Base-by-base conservation (phyloP, 2,329 filamentous ascomycete genomes). In the Sclerotinia spermophila region DNA sequence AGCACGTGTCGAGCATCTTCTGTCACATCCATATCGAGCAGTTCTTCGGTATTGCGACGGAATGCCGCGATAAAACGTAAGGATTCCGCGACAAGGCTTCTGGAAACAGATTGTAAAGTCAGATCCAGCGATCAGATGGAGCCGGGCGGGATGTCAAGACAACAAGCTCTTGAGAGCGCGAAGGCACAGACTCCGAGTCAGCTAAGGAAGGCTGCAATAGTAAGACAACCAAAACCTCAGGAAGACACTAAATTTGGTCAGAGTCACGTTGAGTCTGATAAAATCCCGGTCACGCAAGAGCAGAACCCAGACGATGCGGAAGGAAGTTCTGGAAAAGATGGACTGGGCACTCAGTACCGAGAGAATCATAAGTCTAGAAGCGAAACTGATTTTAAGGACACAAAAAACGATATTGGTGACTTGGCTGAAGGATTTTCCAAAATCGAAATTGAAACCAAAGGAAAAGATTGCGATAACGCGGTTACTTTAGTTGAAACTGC, bases 131-230 rank as follows among this genome's bases (percentile, higher is more conserved):
- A 27, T 51, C 48, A 51, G 27, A 15, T n/a, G 2, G 4, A 27
- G 5, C n/a, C 15, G 45, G n/a, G 4, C 1, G 11, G n/a, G 0
- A 15, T 11, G 6, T 15, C 4, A 7, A 13, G 21, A 21, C 10
- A 1, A 48, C 8, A 4, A n/a, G 8, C 11, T 11, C 5, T n/a
- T 4, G 21, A 10, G 11, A 13, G 11, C 5, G 5, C 1, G 24
- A 15, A 21, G 10, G 5, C 1, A 51, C n/a, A n/a, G 24, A 0
- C 0, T 1, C 24, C 24, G 13, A 2, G 0, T n/a, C 24, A 27
- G 6, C 15, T 27, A 15, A 51, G 11, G 24, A 15, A 5, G 44
- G 44, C 38, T 45, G 21, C 19, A 11, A 21, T 24, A 8, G 3
- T 5, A 11, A 48, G n/a, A 24, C 4, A 11, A 1, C 45, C 5